Evolutionary conservation across 805 yeast species (phyloP), one percentile per base, ranked within the genome.

Genomic region (Phaffomyces antillensis): DNA sequence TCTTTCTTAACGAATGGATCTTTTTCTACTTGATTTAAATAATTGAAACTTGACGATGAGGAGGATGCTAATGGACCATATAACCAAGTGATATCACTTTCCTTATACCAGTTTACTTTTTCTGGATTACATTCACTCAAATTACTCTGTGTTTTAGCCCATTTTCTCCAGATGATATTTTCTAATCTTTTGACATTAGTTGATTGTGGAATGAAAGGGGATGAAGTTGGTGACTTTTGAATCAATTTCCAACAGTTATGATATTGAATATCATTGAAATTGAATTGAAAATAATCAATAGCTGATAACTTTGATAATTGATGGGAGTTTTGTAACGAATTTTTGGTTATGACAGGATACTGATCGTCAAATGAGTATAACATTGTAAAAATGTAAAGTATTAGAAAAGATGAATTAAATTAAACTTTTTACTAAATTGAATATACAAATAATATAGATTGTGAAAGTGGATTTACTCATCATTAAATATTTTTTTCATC

Each of bases 111-210:
- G 64, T 93, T 90, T 44, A 91, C 83, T 26, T 74, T 73, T 50
- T 86, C 84, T 2, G 99, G 98, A 24, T 88, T 75, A 10, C 88
- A 79, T 12, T 78, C 70, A 26, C 68, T 61, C 39, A 81, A 64
- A 25, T 78, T 71, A 52, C 76, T 74, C 53, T 83, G 76, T 42
- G 86, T 73, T 65, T 90, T 89, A 13, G 91, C 84, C 97, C 97
- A 91, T 17, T 96, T 88, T 59, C 98, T 75, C 97, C 97, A 91
- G 41, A 86, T 74, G 15, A 96, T 91, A 57, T 86, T 86, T 58
- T 86, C 90, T 38, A 86, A 67, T 40, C 95, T 65, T 28, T 59
- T 50, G 32, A 66, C 50, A 44, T 67, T 66, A 51, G 56, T 66
- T 52, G 52, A 65, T 58, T 31, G 58, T 44, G 51, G 72, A 54